Evolutionary conservation across 768 basidiomycete genomes (phyloP), one percentile per base, ranked within the genome.

Genomic region (Suillus spraguei): DNA sequence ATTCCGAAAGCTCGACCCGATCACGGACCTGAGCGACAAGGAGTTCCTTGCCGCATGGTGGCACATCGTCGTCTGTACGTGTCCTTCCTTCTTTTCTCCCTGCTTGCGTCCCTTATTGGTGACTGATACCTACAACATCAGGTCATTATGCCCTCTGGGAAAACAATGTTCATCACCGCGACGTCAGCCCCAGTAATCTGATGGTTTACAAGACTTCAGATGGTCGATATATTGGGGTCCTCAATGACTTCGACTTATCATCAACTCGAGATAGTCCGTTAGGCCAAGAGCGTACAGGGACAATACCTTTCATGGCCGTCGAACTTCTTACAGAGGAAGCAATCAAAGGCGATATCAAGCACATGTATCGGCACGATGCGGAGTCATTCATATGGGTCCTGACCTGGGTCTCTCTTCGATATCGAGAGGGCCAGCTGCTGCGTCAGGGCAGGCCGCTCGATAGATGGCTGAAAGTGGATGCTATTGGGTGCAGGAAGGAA

Each of bases 211-310:
- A 36, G 16, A 41, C 38, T 13, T 4, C 2, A 7, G 33, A 38
- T 20, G 60, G 53, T 32, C 22, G 20, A 22, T 39, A 33, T 10
- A 61, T 49, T 24, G 66, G 65, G 2, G 50, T 67, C 11, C 50
- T 67, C 13, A 65, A 65, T 11, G 53, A 66, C 46, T 67, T 60
- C 20, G 62, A 66, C 58, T 63, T 32, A 20, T 59, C 41, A 14
- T 52, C n/a, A 16, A 49, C 16, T 28, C 49, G 0, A 35, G 36
- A 24, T 5, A 35, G 1, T 17, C 4, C n/a, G 5, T 56, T 5
- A 22, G 17, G 17, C 24, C 22, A 41, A 16, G 61, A 66, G 55
- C 58, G 59, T 33, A 63, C 61, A 13, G 61, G 66, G 5, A 67
- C 59, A 8, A 36, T 55, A 11, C 65, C 66, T 5, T 67, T 63